phyloP scores from a whole-genome alignment of 2,329 filamentous ascomycete genomes.

The Apiospora arundinis region DNA sequence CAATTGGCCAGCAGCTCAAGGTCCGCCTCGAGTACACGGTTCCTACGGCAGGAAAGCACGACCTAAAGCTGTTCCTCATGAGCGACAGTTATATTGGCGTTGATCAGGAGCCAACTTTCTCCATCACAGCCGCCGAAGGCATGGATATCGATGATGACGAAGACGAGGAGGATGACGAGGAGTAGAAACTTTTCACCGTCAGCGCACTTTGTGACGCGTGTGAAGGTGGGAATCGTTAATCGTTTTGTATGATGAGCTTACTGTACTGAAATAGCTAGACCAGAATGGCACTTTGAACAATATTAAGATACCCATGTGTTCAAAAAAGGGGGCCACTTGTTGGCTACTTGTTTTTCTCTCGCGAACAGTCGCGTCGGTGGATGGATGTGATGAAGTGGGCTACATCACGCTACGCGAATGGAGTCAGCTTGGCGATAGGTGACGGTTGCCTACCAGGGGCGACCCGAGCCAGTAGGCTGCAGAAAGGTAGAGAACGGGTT shows the following conservation, averaged over 20 bases:
- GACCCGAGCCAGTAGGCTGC: background rate
- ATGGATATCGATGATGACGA: slow-evolving; percentile 95
- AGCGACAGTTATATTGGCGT: slow-evolving; percentile 97
- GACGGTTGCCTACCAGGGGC: slow-evolving; percentile 4
- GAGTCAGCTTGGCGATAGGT: slow-evolving; percentile 13
- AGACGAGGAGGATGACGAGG: slow-evolving; percentile 68
- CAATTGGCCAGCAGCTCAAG: slow-evolving; percentile 79
- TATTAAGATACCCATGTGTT: slow-evolving; percentile 17
- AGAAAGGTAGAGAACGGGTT: background rate
- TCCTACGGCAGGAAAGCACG: slow-evolving; percentile 81
- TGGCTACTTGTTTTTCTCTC: background rate
- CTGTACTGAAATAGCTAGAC: slow-evolving; percentile 40
- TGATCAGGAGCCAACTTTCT: slow-evolving; percentile 92
- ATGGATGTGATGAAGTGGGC: slow-evolving; percentile 10
- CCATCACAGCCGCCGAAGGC: slow-evolving; percentile 83
- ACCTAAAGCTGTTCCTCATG: slow-evolving; percentile 92
- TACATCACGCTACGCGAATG: background rate
- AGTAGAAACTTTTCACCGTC: slow-evolving; percentile 28
- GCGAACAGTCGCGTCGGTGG: background rate
- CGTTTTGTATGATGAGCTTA: slow-evolving; percentile 37
- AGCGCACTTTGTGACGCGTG: slow-evolving; percentile 13
- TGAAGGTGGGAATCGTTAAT: slow-evolving; percentile 16
- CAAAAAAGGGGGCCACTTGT: background rate
- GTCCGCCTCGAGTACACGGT: slow-evolving; percentile 88
- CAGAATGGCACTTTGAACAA: slow-evolving; percentile 22